Conservation (phyloP, 768 basidiomycete genomes). For the Tulasnella sp. region DNA sequence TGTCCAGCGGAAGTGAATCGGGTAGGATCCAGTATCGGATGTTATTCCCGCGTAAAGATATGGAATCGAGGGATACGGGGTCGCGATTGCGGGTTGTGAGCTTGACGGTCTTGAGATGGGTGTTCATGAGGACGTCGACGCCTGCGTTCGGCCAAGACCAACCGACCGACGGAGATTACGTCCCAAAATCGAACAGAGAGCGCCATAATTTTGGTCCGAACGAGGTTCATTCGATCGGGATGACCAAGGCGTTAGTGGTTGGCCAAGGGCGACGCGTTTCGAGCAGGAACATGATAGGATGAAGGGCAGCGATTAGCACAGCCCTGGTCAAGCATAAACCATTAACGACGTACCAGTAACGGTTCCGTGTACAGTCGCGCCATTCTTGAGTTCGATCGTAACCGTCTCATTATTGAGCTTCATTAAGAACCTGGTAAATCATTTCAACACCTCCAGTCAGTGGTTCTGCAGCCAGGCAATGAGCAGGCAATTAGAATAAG, state of each 20-base stretch:
- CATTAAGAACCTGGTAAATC: conserved; percentile 79
- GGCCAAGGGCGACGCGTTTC: not conserved
- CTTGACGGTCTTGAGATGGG: conserved; percentile 95
- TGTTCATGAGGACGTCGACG: conserved; percentile 99
- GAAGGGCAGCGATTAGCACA: not conserved
- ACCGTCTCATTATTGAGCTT: conserved; percentile 99
- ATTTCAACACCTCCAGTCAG: not conserved
- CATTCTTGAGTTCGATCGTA: conserved; percentile 97
- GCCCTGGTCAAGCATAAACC: not conserved
- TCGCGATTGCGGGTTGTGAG: conserved; percentile 91
- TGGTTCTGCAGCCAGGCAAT: not conserved
- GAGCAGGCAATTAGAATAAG: not conserved
- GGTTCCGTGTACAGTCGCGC: conserved; percentile 89
- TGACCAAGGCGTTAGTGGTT: not conserved
- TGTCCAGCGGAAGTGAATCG: conserved; percentile 93
- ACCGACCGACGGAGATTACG: not conserved
- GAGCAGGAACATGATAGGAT: conserved; percentile 14
- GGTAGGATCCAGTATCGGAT: conserved; percentile 97
- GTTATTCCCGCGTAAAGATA: conserved; percentile 95
- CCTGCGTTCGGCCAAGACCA: conserved; percentile 47
- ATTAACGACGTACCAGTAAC: conserved; percentile 71
- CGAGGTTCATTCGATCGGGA: not conserved
- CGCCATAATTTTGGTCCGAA: not conserved
- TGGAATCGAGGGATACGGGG: conserved; percentile 76
- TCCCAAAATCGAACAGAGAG: not conserved